A percentile compares a stretch with the other conserved stretches of the same genome.
These are phyloP conservation scores for Rhododendron williamsianum DNA, from an alignment of 148 eudicot species.

Conservation along the genomic window DNA sequence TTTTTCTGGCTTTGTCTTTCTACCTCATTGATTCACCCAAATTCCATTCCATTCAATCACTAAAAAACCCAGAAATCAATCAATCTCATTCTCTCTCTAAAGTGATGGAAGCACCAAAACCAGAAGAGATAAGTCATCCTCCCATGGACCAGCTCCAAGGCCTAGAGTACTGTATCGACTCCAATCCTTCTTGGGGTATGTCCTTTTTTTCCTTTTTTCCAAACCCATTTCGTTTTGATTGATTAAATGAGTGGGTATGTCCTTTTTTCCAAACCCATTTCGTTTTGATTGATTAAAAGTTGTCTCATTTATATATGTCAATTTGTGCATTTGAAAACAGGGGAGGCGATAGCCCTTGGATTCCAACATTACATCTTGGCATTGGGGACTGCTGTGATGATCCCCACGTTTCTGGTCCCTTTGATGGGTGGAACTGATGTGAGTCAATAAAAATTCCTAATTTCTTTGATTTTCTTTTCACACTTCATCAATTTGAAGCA, in stretches of 20 bases:
- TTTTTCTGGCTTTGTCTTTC: conserved; percentile 16
- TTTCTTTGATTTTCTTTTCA: background rate
- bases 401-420: conserved; percentile 79
- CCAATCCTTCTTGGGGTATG: conserved; percentile 93
- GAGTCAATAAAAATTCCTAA: conserved; percentile 16
- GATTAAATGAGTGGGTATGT: too few species aligned
- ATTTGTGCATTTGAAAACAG: conserved; percentile 44
- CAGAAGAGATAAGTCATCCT: conserved; percentile 83
- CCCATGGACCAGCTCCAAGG: conserved; percentile 97
- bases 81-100: conserved; percentile 1
- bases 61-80: conserved; percentile 8
- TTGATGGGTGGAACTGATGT: conserved; percentile 91
- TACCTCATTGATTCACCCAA: conserved; percentile 20
- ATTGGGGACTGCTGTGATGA: conserved; percentile 92
- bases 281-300: background rate
- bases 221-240: background rate
- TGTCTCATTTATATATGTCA: background rate
- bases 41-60: background rate
- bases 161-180: conserved; percentile 94
- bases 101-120: conserved; percentile 61
- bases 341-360: conserved; percentile 77
- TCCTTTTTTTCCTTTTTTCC: background rate
- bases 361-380: conserved; percentile 91
- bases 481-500: background rate
- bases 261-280: background rate